Evolutionary conservation across 129 eudicot genomes (phyloP), one percentile per base, ranked within the genome.

Genomic region (Centella asiatica): DNA sequence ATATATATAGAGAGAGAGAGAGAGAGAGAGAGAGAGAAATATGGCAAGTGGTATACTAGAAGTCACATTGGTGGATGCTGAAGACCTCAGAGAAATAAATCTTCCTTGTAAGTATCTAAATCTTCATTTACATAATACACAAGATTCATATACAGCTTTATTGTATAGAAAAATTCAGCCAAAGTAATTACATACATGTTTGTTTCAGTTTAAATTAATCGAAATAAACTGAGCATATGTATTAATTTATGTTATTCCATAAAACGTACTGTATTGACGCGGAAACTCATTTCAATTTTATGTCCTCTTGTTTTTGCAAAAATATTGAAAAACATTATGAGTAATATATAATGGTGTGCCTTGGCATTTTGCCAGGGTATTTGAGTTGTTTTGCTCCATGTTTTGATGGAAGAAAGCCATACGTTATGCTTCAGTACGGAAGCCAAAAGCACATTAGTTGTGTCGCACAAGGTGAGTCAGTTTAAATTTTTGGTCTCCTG

Each of bases 401-500:
- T 7, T 13, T 44, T 20, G 18, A 40, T 24, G 25, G 33, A 18
- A 49, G 20, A 9, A 49, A 36, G 19, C 62, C 68, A 34, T 70
- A 70, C 53, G 68, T 70, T 47, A 4, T 49, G 17, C 5, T 70
- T 25, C 52, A 61, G 36, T 61, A 70, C 29, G 61, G 61, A 60
- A 37, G 24, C 42, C 74, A 70, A 39, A 47, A 70, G 36, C 27
- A 22, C 26, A 19, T 23, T 37, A 70, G 74, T 49, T 18, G 51
- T 28, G 52, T 61, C 23, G 74, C 74, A n/a, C 47, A 70, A 70
- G 44, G 74, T 70, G n/a, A 23, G 57, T 60, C 7, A 4, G 4
- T 3, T 9, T 33, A 57, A 12, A n/a, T n/a, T n/a, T n/a, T n/a
- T n/a, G n/a, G n/a, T n/a, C n/a, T n/a, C n/a, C n/a, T n/a, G n/a